These are phyloP conservation scores for Plasmodium knowlesi DNA, from an alignment of 169 alveolate species.

Conservation along the genomic window DNA sequence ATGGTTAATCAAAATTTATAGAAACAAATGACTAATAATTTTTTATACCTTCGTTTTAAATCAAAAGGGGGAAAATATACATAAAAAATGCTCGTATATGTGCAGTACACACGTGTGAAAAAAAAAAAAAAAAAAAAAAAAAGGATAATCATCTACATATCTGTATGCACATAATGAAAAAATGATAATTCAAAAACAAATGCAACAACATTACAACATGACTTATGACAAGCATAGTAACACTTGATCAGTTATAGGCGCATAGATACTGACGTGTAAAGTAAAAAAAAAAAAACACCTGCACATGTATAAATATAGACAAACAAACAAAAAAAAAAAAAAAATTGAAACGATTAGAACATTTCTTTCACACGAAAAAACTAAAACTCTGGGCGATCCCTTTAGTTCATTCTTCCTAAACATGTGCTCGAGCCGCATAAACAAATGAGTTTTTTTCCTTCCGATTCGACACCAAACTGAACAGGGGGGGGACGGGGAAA, in stretches of 20 bases:
- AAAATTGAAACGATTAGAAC: background rate
- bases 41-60: background rate
- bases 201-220: background rate
- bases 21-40: background rate
- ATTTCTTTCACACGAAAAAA: conserved; percentile 8
- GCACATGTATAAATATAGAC: background rate
- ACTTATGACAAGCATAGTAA: background rate
- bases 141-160: background rate
- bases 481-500: background rate
- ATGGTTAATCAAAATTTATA: background rate
- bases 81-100: background rate
- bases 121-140: too few relatives aligned
- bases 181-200: background rate
- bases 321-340: background rate
- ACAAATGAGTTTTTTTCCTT: conserved; percentile 88
- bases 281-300: background rate
- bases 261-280: background rate
- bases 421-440: conserved; percentile 92
- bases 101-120: background rate
- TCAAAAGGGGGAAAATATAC: background rate
- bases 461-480: conserved; percentile 90
- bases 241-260: background rate
- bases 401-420: conserved; percentile 92
- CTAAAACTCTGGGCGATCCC: background rate
- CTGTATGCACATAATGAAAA: background rate